Evolutionary conservation across 2,329 filamentous ascomycete species (phyloP), one percentile per base, ranked within the genome.

Genomic region (Arthrobotrys megalospora): DNA sequence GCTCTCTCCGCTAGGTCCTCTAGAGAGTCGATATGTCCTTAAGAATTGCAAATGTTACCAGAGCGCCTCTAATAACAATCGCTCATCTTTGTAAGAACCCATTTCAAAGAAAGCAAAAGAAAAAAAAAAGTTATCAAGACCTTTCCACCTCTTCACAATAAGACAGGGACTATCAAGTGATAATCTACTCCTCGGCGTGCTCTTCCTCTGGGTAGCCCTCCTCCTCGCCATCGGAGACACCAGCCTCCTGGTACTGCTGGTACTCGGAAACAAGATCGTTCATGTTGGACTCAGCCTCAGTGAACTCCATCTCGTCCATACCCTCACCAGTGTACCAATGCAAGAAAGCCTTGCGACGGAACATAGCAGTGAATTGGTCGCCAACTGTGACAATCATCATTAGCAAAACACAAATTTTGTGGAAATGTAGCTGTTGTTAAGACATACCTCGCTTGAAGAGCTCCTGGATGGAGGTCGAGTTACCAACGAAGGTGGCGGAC

Each of bases 261-360:
- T 99, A 99, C 87, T 99, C 96, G 80, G 94, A 97, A 84, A 99
- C 95, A 85, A 99, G 89, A 87, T 99, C 96, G 89, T 99, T 98
- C 96, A 99, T 98, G 90, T 99, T 99, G 88, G 93, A 97, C 91
- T 99, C 96, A 83, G 96, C 96, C 90, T 99, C 96, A 85, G 96
- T 99, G 90, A 99, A 99, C 89, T 99, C 96, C 96, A 99, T 98
- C 92, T 99, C 96, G 88, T 99, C 96, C 96, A 99, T 99, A 88
- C 96, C 96, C 90, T 99, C 96, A 85, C 94, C 94, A 91, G 96
- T 99, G 89, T 99, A 99, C 96, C 96, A 99, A 90, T 98, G 96
- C 91, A 99, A 93, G 94, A 99, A 99, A 91, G 96, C 96, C 93
- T 98, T 99, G 88, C 96, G 94, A 88, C 96, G 91, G 92, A 99